Evolutionary conservation across 768 basidiomycete genomes (phyloP), one percentile per base, ranked within the genome.

Genomic region (Leccinum incarnatum): DNA sequence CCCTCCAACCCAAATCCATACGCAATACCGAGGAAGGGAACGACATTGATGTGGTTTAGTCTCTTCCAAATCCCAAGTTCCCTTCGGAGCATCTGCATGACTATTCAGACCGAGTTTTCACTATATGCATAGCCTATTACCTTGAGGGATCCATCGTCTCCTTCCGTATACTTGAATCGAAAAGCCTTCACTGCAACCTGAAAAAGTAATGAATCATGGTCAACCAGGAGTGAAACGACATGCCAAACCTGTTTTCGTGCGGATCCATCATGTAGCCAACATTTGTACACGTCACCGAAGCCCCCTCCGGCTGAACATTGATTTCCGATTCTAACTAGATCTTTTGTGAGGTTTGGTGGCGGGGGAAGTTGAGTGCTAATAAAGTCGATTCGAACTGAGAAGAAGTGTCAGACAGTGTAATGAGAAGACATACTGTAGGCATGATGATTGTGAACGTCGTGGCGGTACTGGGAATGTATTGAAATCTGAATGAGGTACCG

Each of bases 121-220:
- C 23, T 23, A 23, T 3, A 23, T 23, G 23, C 23, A 23, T 23
- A 23, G 23, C 23, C 23, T 23, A 23, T 23, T 21, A 23, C 23
- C 23, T 58, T 53, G 51, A 4, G 5, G 14, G 14, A 17, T 45
- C 19, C 29, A 30, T 53, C 5, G 2, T 23, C 21, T 21, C 21
- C 21, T 21, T 21, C 21, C 2, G 21, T 29, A 34, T 36, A 29
- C 17, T 10, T 12, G 23, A 58, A 58, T 23, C 57, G 34, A 1
- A 49, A 49, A 2, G 57, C 40, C 6, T 58, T 53, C 2, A 53
- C 47, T 2, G 57, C 52, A 29, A 53, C 52, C 52, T 58, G 11
- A 23, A 23, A n/a, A 12, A 4, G n/a, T 15, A 12, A 23, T 46
- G 3, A 46, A 15, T 12, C 3, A 6, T 2, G 25, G 46, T 12